Conservation (phyloP, 2,329 filamentous ascomycete species). For the Alternaria arbusti region DNA sequence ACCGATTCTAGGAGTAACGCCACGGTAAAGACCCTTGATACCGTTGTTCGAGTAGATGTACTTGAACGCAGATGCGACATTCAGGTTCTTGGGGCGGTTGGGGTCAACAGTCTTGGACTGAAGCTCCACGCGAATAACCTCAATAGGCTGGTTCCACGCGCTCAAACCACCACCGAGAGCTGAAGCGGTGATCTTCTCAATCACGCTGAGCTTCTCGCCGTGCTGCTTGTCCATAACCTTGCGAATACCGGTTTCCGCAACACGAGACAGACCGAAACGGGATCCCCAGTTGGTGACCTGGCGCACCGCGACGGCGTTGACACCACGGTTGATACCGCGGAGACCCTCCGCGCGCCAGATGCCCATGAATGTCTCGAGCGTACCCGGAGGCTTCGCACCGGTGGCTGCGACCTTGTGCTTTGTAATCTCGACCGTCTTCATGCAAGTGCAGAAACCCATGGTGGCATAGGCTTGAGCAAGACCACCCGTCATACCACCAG, state of each 20-base stretch:
- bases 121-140: conserved; percentile 99
- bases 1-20: conserved; percentile 91
- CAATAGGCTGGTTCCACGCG: conserved; percentile 99
- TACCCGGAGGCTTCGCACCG: conserved; percentile 85
- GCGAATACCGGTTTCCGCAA: conserved; percentile 89
- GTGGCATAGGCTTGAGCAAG: conserved; percentile 98
- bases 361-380: conserved; percentile 93
- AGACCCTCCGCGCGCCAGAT: conserved; percentile 97
- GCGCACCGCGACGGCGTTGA: conserved; percentile 97
- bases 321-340: conserved; percentile 94
- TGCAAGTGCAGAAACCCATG: conserved; percentile 99
- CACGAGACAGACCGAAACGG: conserved; percentile 89
- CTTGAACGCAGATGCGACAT: conserved; percentile 77
- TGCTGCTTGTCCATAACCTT: conserved; percentile 78
- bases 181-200: conserved; percentile 89
- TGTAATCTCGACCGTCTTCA: conserved; percentile 99
- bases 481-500: conserved; percentile 90
- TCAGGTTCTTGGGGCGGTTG: conserved; percentile 99
- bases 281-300: conserved; percentile 99
- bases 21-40: conserved; percentile 90
- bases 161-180: conserved; percentile 90
- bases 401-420: conserved; percentile 90
- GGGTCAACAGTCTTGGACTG: conserved; percentile 98
- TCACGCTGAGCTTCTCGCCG: conserved; percentile 74
- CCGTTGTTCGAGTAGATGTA: conserved; percentile 95